phyloP scores from a whole-genome alignment of 192 early-diverging fungal species.

The Backusella circina region DNA sequence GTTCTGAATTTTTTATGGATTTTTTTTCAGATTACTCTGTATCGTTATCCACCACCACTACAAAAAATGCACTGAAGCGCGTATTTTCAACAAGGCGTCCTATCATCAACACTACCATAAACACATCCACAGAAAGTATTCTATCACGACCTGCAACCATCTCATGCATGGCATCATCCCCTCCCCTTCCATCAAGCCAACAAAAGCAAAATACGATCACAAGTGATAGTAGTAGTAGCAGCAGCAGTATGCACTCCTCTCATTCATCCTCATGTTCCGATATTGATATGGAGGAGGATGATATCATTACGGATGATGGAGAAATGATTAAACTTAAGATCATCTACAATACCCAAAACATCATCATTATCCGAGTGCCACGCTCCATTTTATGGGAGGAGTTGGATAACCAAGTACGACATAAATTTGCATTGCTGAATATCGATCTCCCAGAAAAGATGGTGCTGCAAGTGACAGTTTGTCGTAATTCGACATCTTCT shows the following conservation, averaged over 20 bases:
- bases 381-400: neutral
- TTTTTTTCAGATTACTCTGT: neutral
- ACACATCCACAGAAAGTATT: neutral
- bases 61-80: neutral
- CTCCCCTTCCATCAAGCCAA: neutral
- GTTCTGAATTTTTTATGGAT: neutral
- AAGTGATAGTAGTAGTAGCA: neutral
- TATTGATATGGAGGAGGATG: neutral
- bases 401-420: neutral
- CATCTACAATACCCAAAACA: neutral
- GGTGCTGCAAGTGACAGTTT: neutral
- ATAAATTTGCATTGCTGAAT: neutral
- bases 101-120: neutral
- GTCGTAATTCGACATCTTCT: neutral
- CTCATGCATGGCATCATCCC: neutral
- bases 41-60: neutral
- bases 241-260: neutral
- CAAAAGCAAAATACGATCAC: neutral
- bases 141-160: neutral
- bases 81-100: neutral
- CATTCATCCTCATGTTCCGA: neutral
- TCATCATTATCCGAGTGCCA: neutral
- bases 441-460: neutral
- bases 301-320: neutral
- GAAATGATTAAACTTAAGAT: conserved; percentile 9